Evolutionary conservation across 2,329 filamentous ascomycete genomes (phyloP).

Genomic region (Exophiala oligosperma): DNA sequence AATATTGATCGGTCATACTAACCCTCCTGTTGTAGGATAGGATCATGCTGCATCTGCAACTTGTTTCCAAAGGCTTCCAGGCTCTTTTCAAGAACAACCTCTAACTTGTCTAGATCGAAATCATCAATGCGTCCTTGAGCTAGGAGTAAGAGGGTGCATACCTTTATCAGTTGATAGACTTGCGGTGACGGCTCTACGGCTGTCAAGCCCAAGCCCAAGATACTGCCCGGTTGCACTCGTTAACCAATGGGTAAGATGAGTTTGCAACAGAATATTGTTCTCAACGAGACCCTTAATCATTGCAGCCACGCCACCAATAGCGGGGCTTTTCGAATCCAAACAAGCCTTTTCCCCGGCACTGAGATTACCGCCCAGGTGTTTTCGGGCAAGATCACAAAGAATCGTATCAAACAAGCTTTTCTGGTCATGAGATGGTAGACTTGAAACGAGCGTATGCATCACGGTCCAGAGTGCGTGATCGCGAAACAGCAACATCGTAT

Average conservation of each 20-base stretch:
- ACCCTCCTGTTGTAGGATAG: slow-evolving; percentile 88
- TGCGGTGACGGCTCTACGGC: slow-evolving; percentile 66
- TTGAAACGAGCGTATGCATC: slow-evolving; percentile 41
- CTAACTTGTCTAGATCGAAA: slow-evolving; percentile 47
- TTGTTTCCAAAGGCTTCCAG: slow-evolving; percentile 78
- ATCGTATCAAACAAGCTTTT: slow-evolving; percentile 45
- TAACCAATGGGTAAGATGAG: slow-evolving; percentile 65
- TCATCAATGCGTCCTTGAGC: slow-evolving; percentile 10
- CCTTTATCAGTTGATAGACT: slow-evolving; percentile 56
- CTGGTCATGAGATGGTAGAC: slow-evolving; percentile 51
- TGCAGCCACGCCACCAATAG: slow-evolving; percentile 60
- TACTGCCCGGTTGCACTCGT: slow-evolving; percentile 64
- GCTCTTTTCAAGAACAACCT: slow-evolving; percentile 64
- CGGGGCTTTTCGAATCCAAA: slow-evolving; percentile 21
- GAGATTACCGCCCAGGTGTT: slow-evolving; percentile 34
- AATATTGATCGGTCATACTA: slow-evolving; percentile 29
- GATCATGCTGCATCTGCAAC: slow-evolving; percentile 81
- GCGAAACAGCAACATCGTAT: slow-evolving; percentile 38
- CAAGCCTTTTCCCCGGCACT: slow-evolving; percentile 14
- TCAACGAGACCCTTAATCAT: slow-evolving; percentile 55
- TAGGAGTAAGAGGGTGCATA: slow-evolving; percentile 28
- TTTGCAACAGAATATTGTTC: slow-evolving; percentile 50
- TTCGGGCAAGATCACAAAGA: slow-evolving; percentile 46
- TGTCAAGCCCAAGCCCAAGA: slow-evolving; percentile 62
- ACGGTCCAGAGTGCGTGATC: slow-evolving; percentile 30